Evolutionary conservation across 1,139 yeast species (phyloP).

Genomic region (Debaryomyces nepalensis): DNA sequence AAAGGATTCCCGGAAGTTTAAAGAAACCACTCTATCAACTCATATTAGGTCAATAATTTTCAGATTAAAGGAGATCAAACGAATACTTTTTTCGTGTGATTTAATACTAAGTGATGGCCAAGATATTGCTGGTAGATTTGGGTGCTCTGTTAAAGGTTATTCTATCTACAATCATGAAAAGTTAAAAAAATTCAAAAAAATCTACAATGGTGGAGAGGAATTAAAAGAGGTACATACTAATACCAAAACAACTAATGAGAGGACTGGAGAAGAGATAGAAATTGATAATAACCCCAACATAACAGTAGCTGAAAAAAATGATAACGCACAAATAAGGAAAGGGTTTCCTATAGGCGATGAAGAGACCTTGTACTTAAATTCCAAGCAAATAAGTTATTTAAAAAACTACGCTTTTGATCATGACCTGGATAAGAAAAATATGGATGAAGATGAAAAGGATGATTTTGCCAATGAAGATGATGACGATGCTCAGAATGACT

Average conservation of each 20-base stretch:
- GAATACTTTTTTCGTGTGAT: constrained; percentile 69
- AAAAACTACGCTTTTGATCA: constrained; percentile 44
- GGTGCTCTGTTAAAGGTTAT: constrained; percentile 74
- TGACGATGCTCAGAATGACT: constrained; percentile 20
- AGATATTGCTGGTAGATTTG: constrained; percentile 47
- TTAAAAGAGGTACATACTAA: constrained; percentile 58
- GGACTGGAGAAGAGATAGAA: constrained; percentile 25
- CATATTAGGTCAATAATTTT: constrained; percentile 55
- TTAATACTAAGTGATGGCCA: constrained; percentile 46
- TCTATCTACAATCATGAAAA: constrained; percentile 62
- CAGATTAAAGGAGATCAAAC: constrained; percentile 61
- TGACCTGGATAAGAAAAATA: constrained; percentile 20
- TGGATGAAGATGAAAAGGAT: constrained; percentile 22
- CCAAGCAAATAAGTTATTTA: constrained; percentile 35
- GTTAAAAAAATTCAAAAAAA: constrained; percentile 38
- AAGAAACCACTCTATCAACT: constrained; percentile 46
- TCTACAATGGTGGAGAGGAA: constrained; percentile 56
- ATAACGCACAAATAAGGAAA: constrained; percentile 37
- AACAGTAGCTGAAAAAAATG: constrained; percentile 42
- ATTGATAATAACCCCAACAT: constrained; percentile 14
- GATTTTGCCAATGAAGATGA: constrained; percentile 20
- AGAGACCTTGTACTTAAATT: constrained; percentile 32
- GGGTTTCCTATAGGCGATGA: constrained; percentile 38
- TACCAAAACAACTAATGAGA: constrained; percentile 32
- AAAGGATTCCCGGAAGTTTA: constrained; percentile 17